Evolutionary conservation across 1,139 yeast species (phyloP).

Genomic region (Pichia sp.): DNA sequence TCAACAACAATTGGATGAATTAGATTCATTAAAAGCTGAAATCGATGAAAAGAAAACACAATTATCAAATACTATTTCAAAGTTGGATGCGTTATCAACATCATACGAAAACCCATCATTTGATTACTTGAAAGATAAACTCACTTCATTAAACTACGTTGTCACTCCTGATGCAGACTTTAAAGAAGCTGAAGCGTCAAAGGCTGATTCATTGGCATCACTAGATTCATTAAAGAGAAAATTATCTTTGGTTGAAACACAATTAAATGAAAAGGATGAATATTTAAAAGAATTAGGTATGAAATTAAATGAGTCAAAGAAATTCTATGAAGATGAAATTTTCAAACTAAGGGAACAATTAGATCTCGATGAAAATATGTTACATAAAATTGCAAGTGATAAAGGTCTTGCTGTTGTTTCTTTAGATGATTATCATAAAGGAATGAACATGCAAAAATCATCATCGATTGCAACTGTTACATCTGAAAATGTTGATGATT

Average conservation of each 20-base stretch:
- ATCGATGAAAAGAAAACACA: constrained; percentile 1
- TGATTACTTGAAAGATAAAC: constrained; percentile 12
- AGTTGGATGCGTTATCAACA: constrained; percentile 1
- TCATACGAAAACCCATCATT: constrained; percentile 10
- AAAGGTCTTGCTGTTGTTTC: not conserved
- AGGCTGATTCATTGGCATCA: not conserved
- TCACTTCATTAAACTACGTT: not conserved
- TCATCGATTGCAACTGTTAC: constrained; percentile 16
- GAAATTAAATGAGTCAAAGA: not conserved
- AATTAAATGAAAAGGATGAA: constrained; percentile 2
- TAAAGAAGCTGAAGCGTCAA: not conserved
- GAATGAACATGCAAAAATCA: constrained; percentile 11
- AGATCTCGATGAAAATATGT: not conserved
- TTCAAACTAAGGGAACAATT: not conserved
- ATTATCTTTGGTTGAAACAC: not conserved
- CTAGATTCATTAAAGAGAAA: not conserved
- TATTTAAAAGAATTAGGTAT: not conserved
- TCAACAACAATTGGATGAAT: not conserved
- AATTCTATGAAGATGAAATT: not conserved
- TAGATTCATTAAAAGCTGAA: constrained; percentile 3
- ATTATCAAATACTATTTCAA: not conserved
- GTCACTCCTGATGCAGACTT: not conserved
- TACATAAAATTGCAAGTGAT: not conserved
- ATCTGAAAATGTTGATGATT: constrained; percentile 10
- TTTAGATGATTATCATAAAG: not conserved